Base-by-base conservation (phyloP, 2,329 filamentous ascomycete species). In the Fusarium sp. region DNA sequence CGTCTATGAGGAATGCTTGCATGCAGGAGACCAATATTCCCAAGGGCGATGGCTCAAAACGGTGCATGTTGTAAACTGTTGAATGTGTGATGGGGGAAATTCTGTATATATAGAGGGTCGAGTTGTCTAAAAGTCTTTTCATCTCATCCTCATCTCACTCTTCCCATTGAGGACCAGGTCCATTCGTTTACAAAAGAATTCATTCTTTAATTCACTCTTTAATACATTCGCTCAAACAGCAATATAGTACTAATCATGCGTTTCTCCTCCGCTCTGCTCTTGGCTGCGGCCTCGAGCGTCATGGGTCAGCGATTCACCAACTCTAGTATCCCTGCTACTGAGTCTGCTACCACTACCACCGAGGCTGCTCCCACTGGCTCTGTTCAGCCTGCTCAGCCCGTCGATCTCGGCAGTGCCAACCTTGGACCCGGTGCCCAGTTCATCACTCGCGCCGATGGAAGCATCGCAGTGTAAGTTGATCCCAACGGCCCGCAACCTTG, bases 281-380 rank as follows among this genome's bases (percentile, higher is more conserved):
- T 61, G 70, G 67, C 62, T 11, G 14, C 59, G 54, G 70, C 69
- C 65, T 63, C 70, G 46, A 41, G 58, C 18, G 67, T 35, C 27
- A 20, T 68, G 15, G 70, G 55, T 12, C 70, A 73, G 67, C 58
- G 67, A 2, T 73, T 71, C 60, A 72, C 70, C 56, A 73, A 73
- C 70, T 32, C 53, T 3, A 68, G 69, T 42, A 32, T 35, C 1
- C 40, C 64, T 20, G 70, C 45, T 13, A 35, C 50, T 26, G 60
- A 41, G 30, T 20, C 49, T 41, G 38, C 58, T 3, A 62, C 60
- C 9, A 52, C 61, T 0, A 53, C 46, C 9, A 13, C 52, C 2
- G 52, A 45, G 0, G 8, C 5, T 7, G 33, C 44, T 11, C 38
- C 59, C 13, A 40, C 69, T 2, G 32, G 26, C 7, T n/a, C 56